These are phyloP conservation scores for Escallonia herrerae DNA, from an alignment of 129 eudicot species.

Conservation along the genomic window DNA sequence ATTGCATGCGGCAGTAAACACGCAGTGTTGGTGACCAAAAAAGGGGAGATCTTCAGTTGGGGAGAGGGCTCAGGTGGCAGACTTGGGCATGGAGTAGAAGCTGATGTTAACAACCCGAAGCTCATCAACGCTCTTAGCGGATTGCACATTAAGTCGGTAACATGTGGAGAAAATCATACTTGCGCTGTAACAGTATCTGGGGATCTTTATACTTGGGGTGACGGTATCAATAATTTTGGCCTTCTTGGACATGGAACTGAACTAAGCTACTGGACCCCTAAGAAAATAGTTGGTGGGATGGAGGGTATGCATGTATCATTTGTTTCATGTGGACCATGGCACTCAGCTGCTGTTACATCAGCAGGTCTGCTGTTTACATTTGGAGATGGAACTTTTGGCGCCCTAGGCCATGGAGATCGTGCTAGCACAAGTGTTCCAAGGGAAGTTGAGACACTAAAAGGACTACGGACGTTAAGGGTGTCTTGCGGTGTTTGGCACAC, in stretches of 20 bases:
- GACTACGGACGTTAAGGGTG: conserved; percentile 31
- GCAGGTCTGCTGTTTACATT: conserved; percentile 54
- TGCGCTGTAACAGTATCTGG: conserved; percentile 55
- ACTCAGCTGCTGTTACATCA: conserved; percentile 59
- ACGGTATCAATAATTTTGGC: conserved; percentile 44
- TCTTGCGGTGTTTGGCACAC: conserved; percentile 85
- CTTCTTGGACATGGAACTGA: conserved; percentile 56
- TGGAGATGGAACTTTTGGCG: conserved; percentile 80
- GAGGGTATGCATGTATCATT: conserved; percentile 45
- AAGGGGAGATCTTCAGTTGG: conserved; percentile 67
- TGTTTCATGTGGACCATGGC: conserved; percentile 82
- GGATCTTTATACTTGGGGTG: conserved; percentile 69
- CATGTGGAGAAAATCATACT: conserved; percentile 70
- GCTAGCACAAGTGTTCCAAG: conserved; percentile 36
- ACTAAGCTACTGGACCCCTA: conserved; percentile 56
- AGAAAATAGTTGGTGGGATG: conserved; percentile 32
- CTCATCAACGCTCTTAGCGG: conserved; percentile 35
- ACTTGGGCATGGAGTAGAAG: conserved; percentile 68
- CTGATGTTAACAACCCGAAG: conserved; percentile 44
- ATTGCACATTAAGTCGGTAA: conserved; percentile 33
- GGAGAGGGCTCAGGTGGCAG: conserved; percentile 70
- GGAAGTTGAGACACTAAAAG: conserved; percentile 47
- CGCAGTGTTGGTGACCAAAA: conserved; percentile 50
- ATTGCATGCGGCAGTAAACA: conserved; percentile 61
- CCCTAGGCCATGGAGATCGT: conserved; percentile 63